phyloP scores from a whole-genome alignment of 106 monocot species.

The Triglochin maritima region DNA sequence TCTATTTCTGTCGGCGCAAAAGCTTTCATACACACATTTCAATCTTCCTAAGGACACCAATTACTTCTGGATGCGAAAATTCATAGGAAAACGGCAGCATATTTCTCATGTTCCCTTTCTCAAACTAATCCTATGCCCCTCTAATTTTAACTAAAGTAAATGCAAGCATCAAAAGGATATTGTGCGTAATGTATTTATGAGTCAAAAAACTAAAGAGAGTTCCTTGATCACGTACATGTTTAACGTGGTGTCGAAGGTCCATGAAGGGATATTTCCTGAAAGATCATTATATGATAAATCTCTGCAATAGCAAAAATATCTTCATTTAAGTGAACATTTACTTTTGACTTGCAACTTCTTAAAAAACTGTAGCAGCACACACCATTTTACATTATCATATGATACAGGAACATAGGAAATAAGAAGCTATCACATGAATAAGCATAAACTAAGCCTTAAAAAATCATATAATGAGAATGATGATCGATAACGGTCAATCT shows the following conservation, averaged over 20 bases:
- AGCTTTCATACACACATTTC: no score
- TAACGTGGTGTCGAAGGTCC: neutral
- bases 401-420: no score
- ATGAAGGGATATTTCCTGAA: slow-evolving; percentile 4
- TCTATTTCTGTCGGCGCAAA: no score
- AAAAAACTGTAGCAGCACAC: neutral
- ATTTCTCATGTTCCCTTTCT: no score
- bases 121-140: no score
- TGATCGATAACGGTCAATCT: no score
- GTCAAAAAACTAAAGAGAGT: slow-evolving; percentile 3
- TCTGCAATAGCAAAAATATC: slow-evolving; percentile 1
- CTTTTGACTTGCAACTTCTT: neutral
- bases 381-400: neutral
- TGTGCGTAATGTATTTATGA: neutral
- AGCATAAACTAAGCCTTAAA: no score
- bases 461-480: no score
- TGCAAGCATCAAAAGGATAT: neutral
- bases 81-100: no score
- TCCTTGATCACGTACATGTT: neutral
- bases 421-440: neutral
- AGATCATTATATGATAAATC: slow-evolving; percentile 5
- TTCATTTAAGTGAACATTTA: neutral
- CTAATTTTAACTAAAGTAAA: neutral
- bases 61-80: no score
- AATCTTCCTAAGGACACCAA: no score